These are phyloP conservation scores for Huntiella savannae DNA, from an alignment of 2,329 filamentous ascomycete species.

Conservation along the genomic window DNA sequence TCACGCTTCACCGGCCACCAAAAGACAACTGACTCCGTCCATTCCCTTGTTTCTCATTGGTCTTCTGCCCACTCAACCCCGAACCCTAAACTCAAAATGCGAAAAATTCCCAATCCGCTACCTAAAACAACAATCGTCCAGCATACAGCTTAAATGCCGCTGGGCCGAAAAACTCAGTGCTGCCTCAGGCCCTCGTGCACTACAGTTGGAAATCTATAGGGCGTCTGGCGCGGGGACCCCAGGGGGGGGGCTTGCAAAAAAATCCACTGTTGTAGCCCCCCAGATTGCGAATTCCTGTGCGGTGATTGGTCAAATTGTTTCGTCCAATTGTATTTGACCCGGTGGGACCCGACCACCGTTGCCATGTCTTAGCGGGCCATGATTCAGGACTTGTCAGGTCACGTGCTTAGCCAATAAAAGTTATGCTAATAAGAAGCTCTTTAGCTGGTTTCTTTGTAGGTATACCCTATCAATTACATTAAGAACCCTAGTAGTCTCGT, in stretches of 20 bases:
- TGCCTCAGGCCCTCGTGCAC: constrained; percentile 10
- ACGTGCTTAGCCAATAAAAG: constrained; percentile 4
- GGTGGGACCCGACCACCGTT: constrained; percentile 9
- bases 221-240: no score
- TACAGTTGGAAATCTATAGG: background rate
- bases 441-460: background rate
- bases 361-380: background rate
- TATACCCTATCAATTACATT: background rate
- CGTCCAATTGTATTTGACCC: constrained; percentile 7
- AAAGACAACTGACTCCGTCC: no score
- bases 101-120: no score
- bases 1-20: no score
- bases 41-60: no score
- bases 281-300: constrained; percentile 9
- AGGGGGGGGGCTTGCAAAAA: background rate
- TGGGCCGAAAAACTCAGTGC: background rate
- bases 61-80: no score
- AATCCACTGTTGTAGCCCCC: constrained; percentile 1
- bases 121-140: no score
- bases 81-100: no score
- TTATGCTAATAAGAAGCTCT: background rate
- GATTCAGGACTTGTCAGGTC: background rate
- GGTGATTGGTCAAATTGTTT: constrained; percentile 7
- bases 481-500: background rate
- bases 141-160: no score